Evolutionary conservation across 331 rosid genomes (phyloP), one percentile per base, ranked within the genome.

Genomic region (Acacia pycnantha): DNA sequence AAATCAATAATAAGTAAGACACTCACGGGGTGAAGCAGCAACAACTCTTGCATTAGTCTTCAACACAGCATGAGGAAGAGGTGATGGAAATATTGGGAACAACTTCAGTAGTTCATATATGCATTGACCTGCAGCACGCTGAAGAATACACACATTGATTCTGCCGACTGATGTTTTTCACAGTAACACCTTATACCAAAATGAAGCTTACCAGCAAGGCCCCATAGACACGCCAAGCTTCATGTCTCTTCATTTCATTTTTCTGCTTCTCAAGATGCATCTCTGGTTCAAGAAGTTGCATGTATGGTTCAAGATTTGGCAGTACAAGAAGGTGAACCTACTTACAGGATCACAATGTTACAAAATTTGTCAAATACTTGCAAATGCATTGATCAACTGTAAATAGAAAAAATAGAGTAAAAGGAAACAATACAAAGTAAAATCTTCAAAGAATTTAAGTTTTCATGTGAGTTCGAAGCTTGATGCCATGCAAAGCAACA

Each of bases 201-300:
- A 43, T 43, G 46, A 43, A 59, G 59, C 79, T 82, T 84, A 95
- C 99, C 97, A 91, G 89, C 92, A 93, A 90, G 77, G 97, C 94
- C 68, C 99, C 97, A 82, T 90, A 88, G 67, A 93, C 98, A 80
- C 86, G 94, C 96, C 98, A 92, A 76, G 97, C 98, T 91, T 95
- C 98, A 82, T 83, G 93, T 89, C 98, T 93, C 91, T 92, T 93
- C 83, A 88, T 79, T 86, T 84, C 97, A 82, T 93, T 92, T 87
- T 88, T 93, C 86, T 92, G 98, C 87, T 86, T 90, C 86, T 95
- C 97, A 31, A 74, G 88, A 76, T 81, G 88, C 98, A 95, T 93
- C 82, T 95, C 98, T 66, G 98, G 91, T 62, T 88, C 93, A 85
- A 95, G 91, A 84, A 92, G 97, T 74, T 78, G 93, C 85, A 93